Percentiles rank a stretch among this genome's conserved stretches.
Evolutionary conservation across 495 filamentous ascomycete species (phyloP).

Genomic region (Saxophila tyrrhenica): DNA sequence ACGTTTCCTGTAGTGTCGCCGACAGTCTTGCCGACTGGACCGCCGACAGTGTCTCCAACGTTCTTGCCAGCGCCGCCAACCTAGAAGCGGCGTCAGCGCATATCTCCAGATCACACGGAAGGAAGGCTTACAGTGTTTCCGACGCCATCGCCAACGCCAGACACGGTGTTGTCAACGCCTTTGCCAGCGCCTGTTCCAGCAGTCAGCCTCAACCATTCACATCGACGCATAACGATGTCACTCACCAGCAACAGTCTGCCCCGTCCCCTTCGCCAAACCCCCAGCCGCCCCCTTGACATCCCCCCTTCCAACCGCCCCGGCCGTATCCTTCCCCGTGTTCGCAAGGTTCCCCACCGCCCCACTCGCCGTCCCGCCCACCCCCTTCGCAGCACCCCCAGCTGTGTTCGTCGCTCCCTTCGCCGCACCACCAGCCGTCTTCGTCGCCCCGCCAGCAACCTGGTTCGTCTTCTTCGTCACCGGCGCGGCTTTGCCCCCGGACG

Average conservation of each 20-base stretch:
- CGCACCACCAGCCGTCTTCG: slow-evolving; percentile 15
- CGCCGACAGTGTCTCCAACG: slow-evolving; percentile 16
- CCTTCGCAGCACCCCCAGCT: slow-evolving; percentile 7
- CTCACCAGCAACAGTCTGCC: slow-evolving; percentile 10
- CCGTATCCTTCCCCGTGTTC: slow-evolving; percentile 18
- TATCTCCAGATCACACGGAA: too few species aligned
- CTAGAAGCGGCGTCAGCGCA: too few species aligned
- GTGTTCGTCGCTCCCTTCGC: slow-evolving; percentile 7
- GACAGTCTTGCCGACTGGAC: slow-evolving; percentile 3
- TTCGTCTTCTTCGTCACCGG: slow-evolving; percentile 9
- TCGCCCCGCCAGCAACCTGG: slow-evolving; percentile 6
- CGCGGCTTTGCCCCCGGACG: slow-evolving; percentile 12
- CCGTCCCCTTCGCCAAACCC: slow-evolving; percentile 11
- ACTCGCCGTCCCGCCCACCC: slow-evolving; percentile 6
- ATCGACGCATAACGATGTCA: too few species aligned
- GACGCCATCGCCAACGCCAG: slow-evolving; percentile 13
- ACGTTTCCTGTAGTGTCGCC: slow-evolving; percentile 6
- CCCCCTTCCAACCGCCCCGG: slow-evolving; percentile 4
- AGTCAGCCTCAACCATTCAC: too few species aligned
- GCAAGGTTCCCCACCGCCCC: slow-evolving; percentile 17
- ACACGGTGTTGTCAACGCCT: slow-evolving; percentile 14
- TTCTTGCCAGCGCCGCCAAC: slow-evolving; percentile 18
- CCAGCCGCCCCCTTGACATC: slow-evolving; percentile 15
- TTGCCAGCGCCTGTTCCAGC: slow-evolving; percentile 8
- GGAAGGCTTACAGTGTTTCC: background rate